These are phyloP conservation scores for Poa annua DNA, from an alignment of 176 grass and related monocot genomes.

Conservation along the genomic window DNA sequence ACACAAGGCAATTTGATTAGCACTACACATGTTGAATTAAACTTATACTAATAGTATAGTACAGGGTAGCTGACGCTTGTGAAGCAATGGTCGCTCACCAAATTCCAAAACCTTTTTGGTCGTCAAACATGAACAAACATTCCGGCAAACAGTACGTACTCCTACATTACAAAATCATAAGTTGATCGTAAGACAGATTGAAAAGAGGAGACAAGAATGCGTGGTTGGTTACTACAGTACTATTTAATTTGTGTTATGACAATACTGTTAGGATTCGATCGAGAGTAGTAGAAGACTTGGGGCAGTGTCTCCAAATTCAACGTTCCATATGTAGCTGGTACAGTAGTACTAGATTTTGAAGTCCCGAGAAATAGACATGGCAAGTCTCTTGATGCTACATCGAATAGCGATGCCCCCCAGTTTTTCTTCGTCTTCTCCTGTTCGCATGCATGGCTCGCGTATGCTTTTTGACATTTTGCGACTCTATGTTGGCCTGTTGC, in stretches of 20 bases:
- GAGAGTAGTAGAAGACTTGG: neutral
- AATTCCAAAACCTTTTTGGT: slow-evolving; percentile 39
- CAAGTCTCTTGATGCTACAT: neutral
- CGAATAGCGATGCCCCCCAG: neutral
- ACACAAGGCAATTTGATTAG: neutral
- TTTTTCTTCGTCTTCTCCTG: slow-evolving; percentile 23
- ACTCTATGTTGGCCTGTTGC: neutral
- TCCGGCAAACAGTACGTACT: slow-evolving; percentile 36
- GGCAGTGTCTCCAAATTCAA: slow-evolving; percentile 39
- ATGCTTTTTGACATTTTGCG: slow-evolving; percentile 41
- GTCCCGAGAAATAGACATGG: slow-evolving; percentile 25
- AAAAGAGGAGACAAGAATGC: neutral
- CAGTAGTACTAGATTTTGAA: neutral
- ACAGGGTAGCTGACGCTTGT: neutral
- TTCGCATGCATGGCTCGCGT: slow-evolving; percentile 34
- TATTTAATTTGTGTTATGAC: neutral
- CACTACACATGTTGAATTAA: neutral
- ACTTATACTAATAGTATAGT: neutral
- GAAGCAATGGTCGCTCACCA: neutral
- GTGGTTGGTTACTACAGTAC: too few species aligned
- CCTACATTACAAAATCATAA: slow-evolving; percentile 20
- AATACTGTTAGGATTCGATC: neutral
- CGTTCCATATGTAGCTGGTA: slow-evolving; percentile 10
- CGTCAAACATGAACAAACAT: slow-evolving; percentile 48
- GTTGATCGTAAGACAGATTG: slow-evolving; percentile 12